Base-by-base conservation (phyloP, 208 protist genomes). In the Angomonas desouzai region DNA sequence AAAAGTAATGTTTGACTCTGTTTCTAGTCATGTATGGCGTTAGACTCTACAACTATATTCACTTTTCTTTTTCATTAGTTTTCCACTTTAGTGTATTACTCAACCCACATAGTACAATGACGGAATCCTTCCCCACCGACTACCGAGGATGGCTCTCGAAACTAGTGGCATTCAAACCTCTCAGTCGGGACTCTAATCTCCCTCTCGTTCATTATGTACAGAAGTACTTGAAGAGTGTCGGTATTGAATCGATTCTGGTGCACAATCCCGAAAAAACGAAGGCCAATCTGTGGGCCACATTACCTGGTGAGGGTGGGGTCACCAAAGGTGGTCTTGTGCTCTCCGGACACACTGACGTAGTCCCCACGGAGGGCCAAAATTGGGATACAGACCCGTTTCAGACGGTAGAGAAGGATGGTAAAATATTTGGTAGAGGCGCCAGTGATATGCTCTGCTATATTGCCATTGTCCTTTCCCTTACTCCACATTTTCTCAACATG, bases 291-390 rank as follows among this genome's bases (percentile, higher is more conserved):
- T 80, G 74, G 48, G 80, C 79, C 13, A 87, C 80, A 56, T 68
- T 91, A 45, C 77, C 80, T 0, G 74, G 62, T 1, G 49, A 58
- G 10, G 71, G 69, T 38, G 81, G 83, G 48, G 58, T 64, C 40
- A 79, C 75, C 55, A 66, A 82, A 11, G 75, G 79, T 67, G 74
- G 83, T 53, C 67, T 87, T 30, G 75, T 82, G 45, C 40, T 85
- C 34, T 81, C 67, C 22, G 83, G 79, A 23, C 75, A 87, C 74
- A 91, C 76, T 3, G 80, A 91, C 62, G 80, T 91, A 38, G 85
- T 91, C 58, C 77, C 85, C 16, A 77, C 85, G 59, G 76, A 76
- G 40, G 85, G 81, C 33, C 85, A 91, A 71, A 68, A 68, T 75
- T 87, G 83, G 75, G 64, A 73, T 67, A 79, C 47, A 47, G 79